Evolutionary conservation across 2,329 filamentous ascomycete genomes (phyloP).

Genomic region (Fusarium coicis): DNA sequence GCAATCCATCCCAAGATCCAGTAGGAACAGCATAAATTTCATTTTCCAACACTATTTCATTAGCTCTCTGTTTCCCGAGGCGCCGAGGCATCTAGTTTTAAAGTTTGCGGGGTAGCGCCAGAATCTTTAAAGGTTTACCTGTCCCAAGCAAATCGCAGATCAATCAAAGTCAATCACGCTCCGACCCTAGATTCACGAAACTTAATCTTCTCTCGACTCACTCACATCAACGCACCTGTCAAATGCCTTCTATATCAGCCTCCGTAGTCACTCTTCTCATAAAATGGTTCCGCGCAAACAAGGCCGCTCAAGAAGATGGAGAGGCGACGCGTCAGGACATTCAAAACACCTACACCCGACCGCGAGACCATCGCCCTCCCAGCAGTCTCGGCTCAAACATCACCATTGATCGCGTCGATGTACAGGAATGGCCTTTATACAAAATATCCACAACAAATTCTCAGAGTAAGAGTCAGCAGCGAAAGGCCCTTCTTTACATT

Average conservation of each 20-base stretch:
- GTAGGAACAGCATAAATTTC: not conserved
- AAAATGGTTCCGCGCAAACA: not conserved
- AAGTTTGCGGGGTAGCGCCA: not conserved
- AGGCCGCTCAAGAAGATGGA: not conserved
- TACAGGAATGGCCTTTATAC: slow-evolving; percentile 1
- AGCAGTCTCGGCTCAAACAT: not conserved
- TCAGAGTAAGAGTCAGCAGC: not conserved
- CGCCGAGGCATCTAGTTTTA: not conserved
- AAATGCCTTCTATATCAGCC: not conserved
- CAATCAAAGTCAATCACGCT: not conserved
- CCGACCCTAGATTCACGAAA: too few relatives aligned
- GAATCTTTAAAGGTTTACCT: not conserved
- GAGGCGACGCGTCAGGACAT: not conserved
- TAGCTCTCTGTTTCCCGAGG: not conserved
- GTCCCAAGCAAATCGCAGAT: too few relatives aligned
- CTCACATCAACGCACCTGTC: not conserved
- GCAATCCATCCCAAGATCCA: too few relatives aligned
- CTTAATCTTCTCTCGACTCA: accelerated
- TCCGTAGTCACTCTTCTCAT: not conserved
- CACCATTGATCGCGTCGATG: not conserved
- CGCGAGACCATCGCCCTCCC: not conserved
- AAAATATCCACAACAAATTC: not conserved
- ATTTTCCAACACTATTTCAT: too few relatives aligned
- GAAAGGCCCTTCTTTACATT: not conserved
- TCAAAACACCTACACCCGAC: not conserved